A percentile compares a stretch with the other conserved stretches of the same genome.
Evolutionary conservation across 495 filamentous ascomycete genomes (phyloP).

Genomic region (Aspergillus sparsus): DNA sequence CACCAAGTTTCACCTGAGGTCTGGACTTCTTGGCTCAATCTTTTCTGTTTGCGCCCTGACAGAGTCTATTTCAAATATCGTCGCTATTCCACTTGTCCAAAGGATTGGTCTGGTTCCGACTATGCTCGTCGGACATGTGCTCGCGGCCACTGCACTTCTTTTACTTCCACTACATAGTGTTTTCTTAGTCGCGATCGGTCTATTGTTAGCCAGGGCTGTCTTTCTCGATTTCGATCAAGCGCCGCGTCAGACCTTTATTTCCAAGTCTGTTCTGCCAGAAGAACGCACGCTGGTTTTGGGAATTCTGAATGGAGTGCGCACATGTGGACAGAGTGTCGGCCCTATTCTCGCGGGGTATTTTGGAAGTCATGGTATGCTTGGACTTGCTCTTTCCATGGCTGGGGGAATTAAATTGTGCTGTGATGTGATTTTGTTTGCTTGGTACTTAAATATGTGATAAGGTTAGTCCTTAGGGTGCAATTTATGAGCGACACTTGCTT

Average conservation of each 20-base stretch:
- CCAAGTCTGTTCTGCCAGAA: background rate
- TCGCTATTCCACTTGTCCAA: background rate
- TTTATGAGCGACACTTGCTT: too few relatives aligned
- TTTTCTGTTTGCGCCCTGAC: background rate
- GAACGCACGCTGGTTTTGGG: background rate
- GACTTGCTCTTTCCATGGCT: too few relatives aligned
- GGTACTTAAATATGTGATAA: too few relatives aligned
- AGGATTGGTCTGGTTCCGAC: background rate
- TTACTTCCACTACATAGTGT: background rate
- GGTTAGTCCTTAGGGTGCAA: too few relatives aligned
- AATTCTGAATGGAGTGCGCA: background rate
- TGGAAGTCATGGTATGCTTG: too few relatives aligned
- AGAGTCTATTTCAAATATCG: background rate
- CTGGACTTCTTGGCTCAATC: background rate
- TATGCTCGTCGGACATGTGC: background rate
- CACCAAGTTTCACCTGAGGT: background rate
- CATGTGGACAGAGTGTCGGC: background rate
- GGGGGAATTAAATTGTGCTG: too few relatives aligned
- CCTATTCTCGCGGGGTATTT: too few relatives aligned
- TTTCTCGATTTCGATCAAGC: background rate
- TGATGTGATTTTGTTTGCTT: too few relatives aligned
- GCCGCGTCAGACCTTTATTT: background rate
- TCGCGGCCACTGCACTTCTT: background rate
- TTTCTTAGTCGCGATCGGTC: background rate
- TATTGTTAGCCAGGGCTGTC: background rate